Base-by-base conservation (phyloP, 2,329 filamentous ascomycete genomes). In the Phialocephala subalpina region DNA sequence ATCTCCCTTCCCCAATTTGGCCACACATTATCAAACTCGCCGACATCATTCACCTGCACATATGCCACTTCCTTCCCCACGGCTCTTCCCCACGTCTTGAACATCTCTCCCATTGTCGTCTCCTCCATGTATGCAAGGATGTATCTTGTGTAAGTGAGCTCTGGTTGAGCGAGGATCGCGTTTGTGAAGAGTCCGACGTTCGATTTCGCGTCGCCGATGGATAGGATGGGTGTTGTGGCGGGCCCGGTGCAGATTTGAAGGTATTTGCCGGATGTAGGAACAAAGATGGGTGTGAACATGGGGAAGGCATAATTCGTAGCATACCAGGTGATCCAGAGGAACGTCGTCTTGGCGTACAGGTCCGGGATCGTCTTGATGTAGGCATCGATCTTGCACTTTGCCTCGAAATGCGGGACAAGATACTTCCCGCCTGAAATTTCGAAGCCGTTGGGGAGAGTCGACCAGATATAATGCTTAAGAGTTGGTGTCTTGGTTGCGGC, bases 391-490 rank as follows among this genome's bases (percentile, higher is more conserved):
- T 62, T 65, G 1, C 71, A 64, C 70, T 82, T 82, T 38, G 74
- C 77, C 6, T 42, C 25, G 58, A 69, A 81, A 61, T 81, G 72
- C 5, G 70, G 70, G n/a, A 83, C 77, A 27, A 74, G 56, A 7
- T 80, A 77, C 40, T 76, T 76, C 40, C 80, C 79, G 4, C 77
- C 73, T 22, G 76, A 76, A 36, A 80, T 67, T 58, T 78, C 73
- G 0, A 49, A 76, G 60, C 78, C 66, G 67, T 81, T 73, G 9
- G 77, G 69, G 0, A 83, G 75, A 1, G 80, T 80, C 65, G 76
- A 81, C 73, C 79, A 83, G 68, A 83, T 77, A 60, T 82, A 74
- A 64, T 82, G 80, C 68, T 80, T 66, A 0, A 81, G 79, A 2
- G 80, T 79, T 0, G 77, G 73, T 1, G 75, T 77, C 71, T 81